Evolutionary conservation across 805 yeast species (phyloP), one percentile per base, ranked within the genome.

Genomic region (Wickerhamomyces kurtzmanii): DNA sequence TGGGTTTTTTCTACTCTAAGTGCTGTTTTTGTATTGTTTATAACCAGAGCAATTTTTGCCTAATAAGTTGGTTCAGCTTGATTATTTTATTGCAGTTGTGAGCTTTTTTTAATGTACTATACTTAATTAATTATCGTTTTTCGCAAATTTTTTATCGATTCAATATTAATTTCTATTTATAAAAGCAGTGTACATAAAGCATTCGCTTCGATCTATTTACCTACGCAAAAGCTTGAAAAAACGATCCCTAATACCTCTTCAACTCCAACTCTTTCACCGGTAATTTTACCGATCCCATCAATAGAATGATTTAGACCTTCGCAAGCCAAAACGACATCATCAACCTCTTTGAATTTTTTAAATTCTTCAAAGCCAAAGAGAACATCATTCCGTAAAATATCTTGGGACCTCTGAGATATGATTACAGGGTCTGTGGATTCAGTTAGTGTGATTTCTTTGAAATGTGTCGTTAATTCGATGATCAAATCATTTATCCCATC

Each of bases 171-270:
- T n/a, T n/a, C n/a, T n/a, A n/a, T n/a, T n/a, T n/a, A n/a, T n/a
- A n/a, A n/a, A n/a, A n/a, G n/a, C n/a, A n/a, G n/a, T n/a, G n/a
- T n/a, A n/a, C n/a, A n/a, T n/a, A n/a, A n/a, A n/a, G n/a, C n/a
- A n/a, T n/a, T n/a, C n/a, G n/a, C n/a, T n/a, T n/a, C n/a, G n/a
- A n/a, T n/a, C n/a, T 57, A 89, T 51, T 89, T 89, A 1, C 98
- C 98, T 14, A 91, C 85, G 52, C 98, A 91, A 49, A 91, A 91
- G 36, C 75, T 80, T 3, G 94, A 76, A 47, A 91, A 91, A 0
- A 91, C 91, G 2, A 83, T 89, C 1, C 91, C 96, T 5, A 91
- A 58, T 1, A 91, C 75, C 45, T 91, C 97, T 41, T 91, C 96
- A 0, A 87, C 66, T 0, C 94, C 94, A 10, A 89, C 73, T 0